Evolutionary conservation across 257 asterid species (phyloP), one percentile per base, ranked within the genome.

Genomic region (Ballota nigra): DNA sequence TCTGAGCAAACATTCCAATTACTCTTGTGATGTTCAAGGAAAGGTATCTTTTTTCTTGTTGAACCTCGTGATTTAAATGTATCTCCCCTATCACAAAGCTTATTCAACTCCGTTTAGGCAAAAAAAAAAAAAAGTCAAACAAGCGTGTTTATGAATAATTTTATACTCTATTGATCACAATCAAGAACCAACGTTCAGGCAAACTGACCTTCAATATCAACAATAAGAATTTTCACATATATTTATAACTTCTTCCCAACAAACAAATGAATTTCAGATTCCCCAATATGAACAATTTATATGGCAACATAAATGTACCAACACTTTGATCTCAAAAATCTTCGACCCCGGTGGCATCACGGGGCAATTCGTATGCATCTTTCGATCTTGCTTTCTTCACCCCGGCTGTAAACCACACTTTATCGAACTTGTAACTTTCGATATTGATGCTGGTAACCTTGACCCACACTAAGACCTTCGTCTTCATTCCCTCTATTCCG

Each of bases 401-500:
- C 4, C 97, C 97, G 0, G 97, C 96, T 5, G 87, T 85, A 71
- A 93, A 87, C 96, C 92, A 91, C n/a, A 93, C 84, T 78, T 89
- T 93, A 70, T 93, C 98, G 7, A 94, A 87, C 84, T 89, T 93
- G 81, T 74, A 77, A 26, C 96, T 78, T 70, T 93, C 98, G 11
- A 91, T 83, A 29, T 69, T 79, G 74, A 91, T 65, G 47, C 83
- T 56, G 0, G 89, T 87, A 26, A 90, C 92, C 71, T 89, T 93
- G 66, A 91, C 96, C 98, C 97, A 93, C 60, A 91, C 96, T 79
- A 93, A 63, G 4, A 91, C 96, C 77, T 93, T 93, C 4, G 96
- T 93, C 82, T 91, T 91, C 96, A 93, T 81, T 59, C 97, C 98
- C 69, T 93, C 97, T 8, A 93, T 83, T 45, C 90, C 94, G 0